Conservation (phyloP, 2,329 filamentous ascomycete genomes). For the Arthrinium puccinioides region DNA sequence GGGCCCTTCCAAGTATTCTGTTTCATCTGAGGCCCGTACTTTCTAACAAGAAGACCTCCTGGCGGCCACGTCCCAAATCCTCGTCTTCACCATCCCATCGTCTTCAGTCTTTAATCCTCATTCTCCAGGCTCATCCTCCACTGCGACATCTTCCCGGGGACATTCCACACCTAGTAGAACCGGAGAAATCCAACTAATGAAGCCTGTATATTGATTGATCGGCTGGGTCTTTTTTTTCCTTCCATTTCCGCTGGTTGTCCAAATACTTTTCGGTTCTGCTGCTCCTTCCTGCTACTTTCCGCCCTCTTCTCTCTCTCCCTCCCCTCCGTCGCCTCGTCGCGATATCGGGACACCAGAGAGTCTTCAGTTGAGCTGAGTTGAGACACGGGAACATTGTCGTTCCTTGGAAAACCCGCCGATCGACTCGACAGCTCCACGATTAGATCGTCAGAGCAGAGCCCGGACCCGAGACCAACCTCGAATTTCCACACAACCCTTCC, state of each 20-base stretch:
- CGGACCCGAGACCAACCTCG: too few relatives aligned
- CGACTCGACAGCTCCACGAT: too few relatives aligned
- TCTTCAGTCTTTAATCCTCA: conserved; percentile 19
- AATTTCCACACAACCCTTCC: neutral
- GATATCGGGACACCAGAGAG: too few relatives aligned
- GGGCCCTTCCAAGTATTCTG: too few relatives aligned
- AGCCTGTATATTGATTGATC: conserved; percentile 26
- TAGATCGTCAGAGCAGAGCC: too few relatives aligned
- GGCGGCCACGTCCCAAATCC: too few relatives aligned
- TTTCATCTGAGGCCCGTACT: too few relatives aligned
- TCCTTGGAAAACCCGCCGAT: too few relatives aligned
- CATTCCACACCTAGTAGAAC: conserved; percentile 8
- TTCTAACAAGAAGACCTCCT: too few relatives aligned
- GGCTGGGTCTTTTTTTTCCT: conserved; percentile 23
- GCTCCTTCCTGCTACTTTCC: conserved; percentile 1
- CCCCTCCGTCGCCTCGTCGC: neutral
- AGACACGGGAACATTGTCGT: too few relatives aligned
- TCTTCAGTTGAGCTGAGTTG: too few relatives aligned
- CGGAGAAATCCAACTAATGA: conserved; percentile 19
- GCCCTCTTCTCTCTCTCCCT: conserved; percentile 9
- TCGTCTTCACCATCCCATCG: too few relatives aligned
- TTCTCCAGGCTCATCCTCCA: conserved; percentile 21
- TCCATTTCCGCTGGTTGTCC: conserved; percentile 10
- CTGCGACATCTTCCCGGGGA: neutral
- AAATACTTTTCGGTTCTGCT: conserved; percentile 1